Evolutionary conservation across 768 basidiomycete genomes (phyloP).

Genomic region (Leucosporidium scottii): DNA sequence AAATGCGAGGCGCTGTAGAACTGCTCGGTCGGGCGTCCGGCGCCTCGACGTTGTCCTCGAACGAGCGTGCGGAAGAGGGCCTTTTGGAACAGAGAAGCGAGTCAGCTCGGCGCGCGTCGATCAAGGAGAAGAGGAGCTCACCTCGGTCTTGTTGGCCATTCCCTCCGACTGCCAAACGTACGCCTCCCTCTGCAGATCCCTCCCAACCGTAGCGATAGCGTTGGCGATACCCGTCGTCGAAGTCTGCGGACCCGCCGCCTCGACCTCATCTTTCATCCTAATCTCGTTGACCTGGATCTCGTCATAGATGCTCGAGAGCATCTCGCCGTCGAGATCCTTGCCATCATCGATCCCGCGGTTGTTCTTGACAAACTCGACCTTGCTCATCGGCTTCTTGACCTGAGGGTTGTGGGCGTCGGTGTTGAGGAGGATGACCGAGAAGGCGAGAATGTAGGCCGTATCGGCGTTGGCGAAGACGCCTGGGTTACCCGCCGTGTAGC

Average conservation of each 20-base stretch:
- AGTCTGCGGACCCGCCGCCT: constrained; percentile 44
- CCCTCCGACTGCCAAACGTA: constrained; percentile 91
- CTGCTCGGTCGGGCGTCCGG: constrained; percentile 51
- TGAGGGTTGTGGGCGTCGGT: constrained; percentile 96
- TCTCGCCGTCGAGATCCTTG: constrained; percentile 77
- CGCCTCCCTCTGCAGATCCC: constrained; percentile 91
- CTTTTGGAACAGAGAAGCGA: constrained; percentile 42
- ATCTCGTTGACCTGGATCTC: constrained; percentile 90
- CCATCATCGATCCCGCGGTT: constrained; percentile 95
- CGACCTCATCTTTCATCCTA: constrained; percentile 96
- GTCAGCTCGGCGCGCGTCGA: not conserved
- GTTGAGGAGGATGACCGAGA: constrained; percentile 91
- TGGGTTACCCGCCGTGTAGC: constrained; percentile 82
- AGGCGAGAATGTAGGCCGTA: constrained; percentile 88
- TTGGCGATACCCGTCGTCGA: constrained; percentile 64
- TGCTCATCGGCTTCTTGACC: constrained; percentile 89
- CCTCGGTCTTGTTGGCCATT: constrained; percentile 96
- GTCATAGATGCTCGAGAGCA: constrained; percentile 70
- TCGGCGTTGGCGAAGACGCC: constrained; percentile 92
- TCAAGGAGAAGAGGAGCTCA: constrained; percentile 38
- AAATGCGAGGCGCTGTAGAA: constrained; percentile 96
- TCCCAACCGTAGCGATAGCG: constrained; percentile 77
- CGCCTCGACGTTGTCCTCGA: constrained; percentile 76
- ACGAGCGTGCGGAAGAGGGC: constrained; percentile 88
- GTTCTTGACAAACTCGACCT: constrained; percentile 82